These are phyloP conservation scores for Orbilia ellipsospora DNA, from an alignment of 2,329 filamentous ascomycete species.

Conservation along the genomic window DNA sequence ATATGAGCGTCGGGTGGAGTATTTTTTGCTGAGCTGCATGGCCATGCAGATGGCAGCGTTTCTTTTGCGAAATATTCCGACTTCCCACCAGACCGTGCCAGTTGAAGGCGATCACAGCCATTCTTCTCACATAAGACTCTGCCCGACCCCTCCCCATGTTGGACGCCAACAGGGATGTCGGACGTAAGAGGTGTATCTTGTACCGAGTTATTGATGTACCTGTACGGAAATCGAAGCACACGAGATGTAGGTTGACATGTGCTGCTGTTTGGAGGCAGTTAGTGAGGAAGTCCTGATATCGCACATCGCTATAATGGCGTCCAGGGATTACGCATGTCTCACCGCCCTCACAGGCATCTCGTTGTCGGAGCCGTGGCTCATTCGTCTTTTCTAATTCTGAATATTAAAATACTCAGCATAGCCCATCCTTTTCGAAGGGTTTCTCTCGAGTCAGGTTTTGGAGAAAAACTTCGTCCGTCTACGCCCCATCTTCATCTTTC, in stretches of 20 bases:
- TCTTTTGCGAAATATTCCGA: slow-evolving; percentile 45
- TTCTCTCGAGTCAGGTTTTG: slow-evolving; percentile 52
- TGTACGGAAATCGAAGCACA: slow-evolving; percentile 5
- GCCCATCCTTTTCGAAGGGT: slow-evolving; percentile 32
- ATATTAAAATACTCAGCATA: slow-evolving; percentile 53
- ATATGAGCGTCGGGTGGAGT: slow-evolving; percentile 49
- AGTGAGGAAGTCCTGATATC: slow-evolving; percentile 31
- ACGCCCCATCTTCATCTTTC: slow-evolving; percentile 38
- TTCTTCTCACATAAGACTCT: slow-evolving; percentile 25
- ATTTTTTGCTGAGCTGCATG: slow-evolving; percentile 11
- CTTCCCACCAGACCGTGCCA: slow-evolving; percentile 7
- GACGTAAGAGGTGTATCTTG: slow-evolving; percentile 32
- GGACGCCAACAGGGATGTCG: slow-evolving; percentile 30
- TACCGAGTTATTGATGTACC: slow-evolving; percentile 37
- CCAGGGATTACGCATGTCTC: slow-evolving; percentile 54
- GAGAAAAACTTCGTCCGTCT: slow-evolving; percentile 50
- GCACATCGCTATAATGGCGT: slow-evolving; percentile 28
- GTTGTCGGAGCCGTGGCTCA: slow-evolving; percentile 52
- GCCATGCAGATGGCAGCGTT: slow-evolving; percentile 3
- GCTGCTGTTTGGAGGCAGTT: slow-evolving; percentile 16
- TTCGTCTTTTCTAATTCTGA: slow-evolving; percentile 50
- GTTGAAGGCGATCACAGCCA: slow-evolving; percentile 25
- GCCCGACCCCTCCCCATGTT: slow-evolving; percentile 3
- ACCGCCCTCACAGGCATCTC: slow-evolving; percentile 52
- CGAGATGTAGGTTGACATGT: slow-evolving; percentile 38